Conservation (phyloP, 2,329 filamentous ascomycete species). For the Fusarium haematococcum region DNA sequence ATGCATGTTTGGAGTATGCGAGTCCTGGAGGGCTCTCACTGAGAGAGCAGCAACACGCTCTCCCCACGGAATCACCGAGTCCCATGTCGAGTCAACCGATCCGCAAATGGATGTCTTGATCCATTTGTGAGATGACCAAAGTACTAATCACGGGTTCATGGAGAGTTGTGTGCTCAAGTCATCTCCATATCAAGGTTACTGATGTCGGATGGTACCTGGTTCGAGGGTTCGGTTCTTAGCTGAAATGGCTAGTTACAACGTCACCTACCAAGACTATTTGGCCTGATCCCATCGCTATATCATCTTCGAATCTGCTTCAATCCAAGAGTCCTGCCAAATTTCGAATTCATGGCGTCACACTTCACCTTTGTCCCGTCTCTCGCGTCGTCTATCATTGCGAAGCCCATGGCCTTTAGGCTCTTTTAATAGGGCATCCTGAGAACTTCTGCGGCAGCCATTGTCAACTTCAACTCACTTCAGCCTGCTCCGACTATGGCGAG, state of each 20-base stretch:
- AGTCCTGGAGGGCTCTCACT: neutral
- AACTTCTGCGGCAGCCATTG: neutral
- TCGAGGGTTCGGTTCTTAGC: neutral
- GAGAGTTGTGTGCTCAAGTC: neutral
- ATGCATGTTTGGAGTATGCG: neutral
- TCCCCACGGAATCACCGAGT: neutral
- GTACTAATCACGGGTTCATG: no score
- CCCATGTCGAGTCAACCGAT: neutral
- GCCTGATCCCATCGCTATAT: neutral
- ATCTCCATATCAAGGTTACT: neutral
- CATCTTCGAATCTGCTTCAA: neutral
- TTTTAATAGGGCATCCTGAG: neutral
- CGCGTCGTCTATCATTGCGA: neutral
- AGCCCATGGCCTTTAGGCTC: neutral
- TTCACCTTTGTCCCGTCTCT: neutral
- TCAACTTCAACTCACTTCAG: neutral
- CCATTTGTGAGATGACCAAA: neutral
- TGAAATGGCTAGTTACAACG: neutral
- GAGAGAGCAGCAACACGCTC: neutral
- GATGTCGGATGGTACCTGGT: neutral
- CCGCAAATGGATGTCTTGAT: neutral
- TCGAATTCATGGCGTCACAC: neutral
- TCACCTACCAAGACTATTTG: neutral
- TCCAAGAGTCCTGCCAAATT: neutral
- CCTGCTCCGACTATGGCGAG: neutral